Percentiles rank a stretch among this genome's conserved stretches.
phyloP scores from a whole-genome alignment of 345 rosid species.

The Heritiera fomes region DNA sequence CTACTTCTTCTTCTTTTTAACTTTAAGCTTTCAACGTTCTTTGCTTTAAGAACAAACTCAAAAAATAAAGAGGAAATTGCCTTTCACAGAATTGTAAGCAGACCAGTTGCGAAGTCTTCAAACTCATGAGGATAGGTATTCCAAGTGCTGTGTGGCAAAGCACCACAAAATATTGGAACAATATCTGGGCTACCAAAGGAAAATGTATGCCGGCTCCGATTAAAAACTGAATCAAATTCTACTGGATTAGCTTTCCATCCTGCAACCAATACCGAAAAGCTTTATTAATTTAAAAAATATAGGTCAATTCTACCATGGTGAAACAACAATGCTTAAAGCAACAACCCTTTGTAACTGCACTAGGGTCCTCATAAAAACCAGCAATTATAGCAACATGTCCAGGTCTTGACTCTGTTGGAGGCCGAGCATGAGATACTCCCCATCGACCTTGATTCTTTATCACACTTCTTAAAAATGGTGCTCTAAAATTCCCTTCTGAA shows the following conservation, averaged over 20 bases:
- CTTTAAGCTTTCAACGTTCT: neutral
- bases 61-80: neutral
- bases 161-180: constrained; percentile 89
- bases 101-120: constrained; percentile 98
- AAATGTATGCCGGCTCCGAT: constrained; percentile 77
- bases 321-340: constrained; percentile 13
- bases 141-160: constrained; percentile 87
- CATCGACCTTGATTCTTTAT: constrained; percentile 80
- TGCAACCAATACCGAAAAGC: constrained; percentile 37
- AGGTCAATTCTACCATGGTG: neutral
- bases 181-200: constrained; percentile 95
- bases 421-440: constrained; percentile 99
- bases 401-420: constrained; percentile 96
- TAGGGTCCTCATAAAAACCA: constrained; percentile 97
- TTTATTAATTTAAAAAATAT: constrained; percentile 5
- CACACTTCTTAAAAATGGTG: constrained; percentile 82
- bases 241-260: constrained; percentile 99
- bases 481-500: constrained; percentile 65
- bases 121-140: constrained; percentile 78
- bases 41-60: constrained; percentile 8
- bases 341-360: constrained; percentile 91
- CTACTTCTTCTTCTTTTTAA: neutral
- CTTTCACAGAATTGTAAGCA: constrained; percentile 22
- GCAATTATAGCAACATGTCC: constrained; percentile 96
- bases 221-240: constrained; percentile 93